Conservation (phyloP, 2,329 filamentous ascomycete species). For the Helminthosporium solani region DNA sequence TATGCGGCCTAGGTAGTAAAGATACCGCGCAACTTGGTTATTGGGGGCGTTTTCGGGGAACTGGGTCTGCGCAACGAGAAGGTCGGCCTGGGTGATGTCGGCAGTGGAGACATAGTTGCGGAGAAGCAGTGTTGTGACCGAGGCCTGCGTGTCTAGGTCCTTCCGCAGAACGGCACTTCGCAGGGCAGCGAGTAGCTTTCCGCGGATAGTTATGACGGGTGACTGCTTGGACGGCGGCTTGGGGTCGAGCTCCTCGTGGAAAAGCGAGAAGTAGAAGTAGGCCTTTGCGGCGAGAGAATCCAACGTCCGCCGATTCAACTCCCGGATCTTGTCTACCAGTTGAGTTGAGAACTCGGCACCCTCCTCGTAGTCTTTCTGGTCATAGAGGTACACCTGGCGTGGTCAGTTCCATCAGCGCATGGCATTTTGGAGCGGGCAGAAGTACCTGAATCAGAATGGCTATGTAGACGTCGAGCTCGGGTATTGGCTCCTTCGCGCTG, state of each 20-base stretch:
- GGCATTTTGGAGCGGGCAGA: neutral
- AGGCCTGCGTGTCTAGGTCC: conserved; percentile 95
- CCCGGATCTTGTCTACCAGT: conserved; percentile 80
- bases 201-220: conserved; percentile 81
- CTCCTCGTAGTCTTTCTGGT: conserved; percentile 75
- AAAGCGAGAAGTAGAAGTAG: conserved; percentile 97
- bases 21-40: conserved; percentile 95
- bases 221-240: conserved; percentile 87
- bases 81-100: conserved; percentile 94
- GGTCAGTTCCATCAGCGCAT: conserved; percentile 14
- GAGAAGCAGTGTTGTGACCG: conserved; percentile 89
- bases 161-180: conserved; percentile 95
- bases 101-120: conserved; percentile 96
- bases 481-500: conserved; percentile 71
- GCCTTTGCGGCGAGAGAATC: conserved; percentile 93
- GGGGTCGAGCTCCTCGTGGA: conserved; percentile 86
- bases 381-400: conserved; percentile 79
- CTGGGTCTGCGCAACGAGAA: conserved; percentile 91
- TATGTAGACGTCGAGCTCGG: conserved; percentile 86
- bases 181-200: conserved; percentile 81
- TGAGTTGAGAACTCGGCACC: conserved; percentile 82
- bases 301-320: conserved; percentile 87
- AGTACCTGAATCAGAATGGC: conserved; percentile 64
- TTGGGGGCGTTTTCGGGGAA: conserved; percentile 94
- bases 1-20: conserved; percentile 96